These are phyloP conservation scores for Colletotrichum euphorbiae DNA, from an alignment of 2,329 filamentous ascomycete species.

Conservation along the genomic window DNA sequence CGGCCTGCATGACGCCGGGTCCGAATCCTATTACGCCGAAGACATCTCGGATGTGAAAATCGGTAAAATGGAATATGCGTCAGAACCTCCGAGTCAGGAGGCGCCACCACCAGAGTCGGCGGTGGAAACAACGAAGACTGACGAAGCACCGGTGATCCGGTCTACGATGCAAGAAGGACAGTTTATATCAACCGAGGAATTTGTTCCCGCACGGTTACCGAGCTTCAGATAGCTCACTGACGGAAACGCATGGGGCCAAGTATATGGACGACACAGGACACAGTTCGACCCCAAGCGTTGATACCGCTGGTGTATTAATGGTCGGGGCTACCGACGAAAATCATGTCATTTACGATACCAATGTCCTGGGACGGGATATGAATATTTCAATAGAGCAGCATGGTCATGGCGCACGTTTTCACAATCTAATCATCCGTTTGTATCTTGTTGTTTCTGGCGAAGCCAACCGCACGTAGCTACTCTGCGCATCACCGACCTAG, in stretches of 20 bases:
- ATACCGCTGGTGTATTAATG: conserved; percentile 32
- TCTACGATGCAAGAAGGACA: conserved; percentile 11
- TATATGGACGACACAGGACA: conserved; percentile 6
- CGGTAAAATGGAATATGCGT: conserved; percentile 43
- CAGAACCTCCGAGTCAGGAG: conserved; percentile 9
- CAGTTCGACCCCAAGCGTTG: conserved; percentile 21
- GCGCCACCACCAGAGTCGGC: neutral
- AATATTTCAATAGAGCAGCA: conserved; percentile 32
- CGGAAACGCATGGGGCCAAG: conserved; percentile 7
- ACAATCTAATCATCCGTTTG: neutral
- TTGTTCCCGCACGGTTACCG: conserved; percentile 70
- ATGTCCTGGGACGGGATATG: conserved; percentile 26
- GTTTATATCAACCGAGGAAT: conserved; percentile 48
- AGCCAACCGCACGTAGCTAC: neutral
- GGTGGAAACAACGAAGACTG: conserved; percentile 15
- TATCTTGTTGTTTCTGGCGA: neutral
- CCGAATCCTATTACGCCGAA: conserved; percentile 48
- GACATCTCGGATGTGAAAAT: conserved; percentile 46
- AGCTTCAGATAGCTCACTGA: conserved; percentile 57
- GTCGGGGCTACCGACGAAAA: conserved; percentile 21
- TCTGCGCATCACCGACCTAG: neutral
- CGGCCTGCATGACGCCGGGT: conserved; percentile 55
- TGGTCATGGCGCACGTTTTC: neutral
- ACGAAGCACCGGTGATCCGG: conserved; percentile 30
- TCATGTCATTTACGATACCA: conserved; percentile 40